Conservation (phyloP, 305 asterid species). For the Plantago coronopus region DNA sequence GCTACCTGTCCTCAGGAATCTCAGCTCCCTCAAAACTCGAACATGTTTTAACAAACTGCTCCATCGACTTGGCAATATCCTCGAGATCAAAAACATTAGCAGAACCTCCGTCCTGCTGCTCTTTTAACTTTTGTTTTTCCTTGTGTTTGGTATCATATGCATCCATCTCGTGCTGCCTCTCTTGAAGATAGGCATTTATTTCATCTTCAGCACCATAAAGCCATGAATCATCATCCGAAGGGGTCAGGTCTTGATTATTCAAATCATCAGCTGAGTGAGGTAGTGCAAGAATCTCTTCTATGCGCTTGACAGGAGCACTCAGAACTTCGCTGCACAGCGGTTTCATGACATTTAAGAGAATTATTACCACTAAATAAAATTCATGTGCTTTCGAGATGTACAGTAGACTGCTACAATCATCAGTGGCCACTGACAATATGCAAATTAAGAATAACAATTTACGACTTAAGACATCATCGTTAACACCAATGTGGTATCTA, state of each 20-base stretch:
- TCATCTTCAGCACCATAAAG: slow-evolving; percentile 88
- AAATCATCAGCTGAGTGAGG: slow-evolving; percentile 65
- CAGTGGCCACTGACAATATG: neutral
- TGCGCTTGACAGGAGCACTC: slow-evolving; percentile 67
- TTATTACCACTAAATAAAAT: neutral
- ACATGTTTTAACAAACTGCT: slow-evolving; percentile 59
- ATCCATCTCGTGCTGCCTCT: slow-evolving; percentile 89
- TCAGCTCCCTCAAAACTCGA: slow-evolving; percentile 93
- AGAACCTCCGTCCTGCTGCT: slow-evolving; percentile 46
- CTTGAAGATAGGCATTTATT: slow-evolving; percentile 74
- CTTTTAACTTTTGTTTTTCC: slow-evolving; percentile 55
- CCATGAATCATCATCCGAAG: slow-evolving; percentile 93
- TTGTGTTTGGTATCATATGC: slow-evolving; percentile 48
- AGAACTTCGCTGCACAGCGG: slow-evolving; percentile 61
- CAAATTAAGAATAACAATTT: slow-evolving; percentile 2
- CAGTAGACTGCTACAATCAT: neutral
- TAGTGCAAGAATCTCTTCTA: slow-evolving; percentile 80
- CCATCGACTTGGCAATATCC: slow-evolving; percentile 81
- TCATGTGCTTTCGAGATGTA: neutral
- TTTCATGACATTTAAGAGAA: slow-evolving; percentile 22
- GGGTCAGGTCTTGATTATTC: slow-evolving; percentile 61
- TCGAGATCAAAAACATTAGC: slow-evolving; percentile 47
- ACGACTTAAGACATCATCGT: too few relatives aligned
- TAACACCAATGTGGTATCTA: too few relatives aligned
- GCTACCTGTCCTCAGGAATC: slow-evolving; percentile 67